Conservation (phyloP, 176 grass and related monocot species). For the Zizania latifolia region DNA sequence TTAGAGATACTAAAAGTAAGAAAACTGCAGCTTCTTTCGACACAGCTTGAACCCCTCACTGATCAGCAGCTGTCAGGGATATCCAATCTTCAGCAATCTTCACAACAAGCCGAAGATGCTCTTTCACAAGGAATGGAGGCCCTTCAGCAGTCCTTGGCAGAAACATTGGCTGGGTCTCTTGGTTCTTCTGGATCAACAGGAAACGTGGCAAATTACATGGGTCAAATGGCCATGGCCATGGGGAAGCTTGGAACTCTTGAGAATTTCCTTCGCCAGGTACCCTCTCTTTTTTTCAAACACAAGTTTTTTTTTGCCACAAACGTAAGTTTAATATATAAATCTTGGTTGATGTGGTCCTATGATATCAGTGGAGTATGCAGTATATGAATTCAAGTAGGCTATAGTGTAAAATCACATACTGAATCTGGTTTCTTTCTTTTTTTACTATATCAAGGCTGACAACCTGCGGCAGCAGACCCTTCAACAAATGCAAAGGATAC, state of each 20-base stretch:
- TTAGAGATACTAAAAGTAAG: constrained; percentile 15
- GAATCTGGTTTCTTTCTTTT: constrained; percentile 11
- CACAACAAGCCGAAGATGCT: constrained; percentile 91
- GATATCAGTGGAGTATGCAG: not conserved
- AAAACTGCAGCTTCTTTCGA: constrained; percentile 75
- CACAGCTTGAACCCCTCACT: constrained; percentile 82
- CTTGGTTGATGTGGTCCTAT: not conserved
- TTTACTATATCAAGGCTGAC: constrained; percentile 61
- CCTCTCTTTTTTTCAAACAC: not conserved
- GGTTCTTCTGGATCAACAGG: constrained; percentile 74
- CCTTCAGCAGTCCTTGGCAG: constrained; percentile 88
- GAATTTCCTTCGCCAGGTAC: constrained; percentile 95
- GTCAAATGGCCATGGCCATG: constrained; percentile 99
- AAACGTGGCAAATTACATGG: constrained; percentile 97
- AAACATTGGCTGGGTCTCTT: constrained; percentile 89
- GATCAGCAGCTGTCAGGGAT: constrained; percentile 86
- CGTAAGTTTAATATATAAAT: not conserved
- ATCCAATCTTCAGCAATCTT: constrained; percentile 84
- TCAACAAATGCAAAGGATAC: constrained; percentile 83
- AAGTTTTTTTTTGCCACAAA: no score
- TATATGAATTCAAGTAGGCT: not conserved
- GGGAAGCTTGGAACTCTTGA: constrained; percentile 97
- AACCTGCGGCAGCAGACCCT: constrained; percentile 91
- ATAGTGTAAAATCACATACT: not conserved
- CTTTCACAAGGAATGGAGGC: constrained; percentile 99